Base-by-base conservation (phyloP, 2,329 filamentous ascomycete genomes). In the Trichoderma atroviride region DNA sequence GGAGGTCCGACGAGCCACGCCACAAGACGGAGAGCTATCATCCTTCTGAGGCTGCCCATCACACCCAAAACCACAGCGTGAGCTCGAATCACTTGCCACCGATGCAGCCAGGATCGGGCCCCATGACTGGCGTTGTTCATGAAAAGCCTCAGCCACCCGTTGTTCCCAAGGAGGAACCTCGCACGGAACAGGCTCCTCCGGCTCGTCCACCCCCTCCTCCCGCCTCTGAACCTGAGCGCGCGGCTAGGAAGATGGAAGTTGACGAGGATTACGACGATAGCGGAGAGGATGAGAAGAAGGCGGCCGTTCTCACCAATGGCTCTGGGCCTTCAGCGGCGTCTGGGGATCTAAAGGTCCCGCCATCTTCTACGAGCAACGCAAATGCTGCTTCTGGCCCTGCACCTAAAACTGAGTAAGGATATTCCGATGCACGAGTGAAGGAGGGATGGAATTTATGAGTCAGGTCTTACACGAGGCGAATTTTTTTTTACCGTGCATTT, bases 191-290 rank as follows among this genome's bases (percentile, higher is more conserved):
- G 67, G 77, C 82, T 27, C 77, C 81, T 24, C 77, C 81, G 50
- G 75, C 83, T 31, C 82, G 84, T 37, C 81, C 86, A 33, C 79
- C 85, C 2, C 83, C 86, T 27, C 82, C 85, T 31, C 82, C 85
- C 1, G 70, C 85, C 22, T 90, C 89, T 69, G 95, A 98, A 81
- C 92, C 94, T 11, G 89, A 92, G 79, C 83, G 89, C 65, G 94
- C 96, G 40, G 93, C 94, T 24, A 87, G 96, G 27, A 97, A 97
- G 80, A 96, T 99, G 89, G 95, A 98, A 7, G 92, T 98, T 24
- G 94, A 99, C 74, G 96, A 99, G 79, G 92, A 98, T 78, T 98
- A 99, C 76, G 95, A 98, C 78, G 95, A 98, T 76, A 95, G 94
- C 69, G 93, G 89, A 5, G 94, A 97, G 73, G 95, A 97, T 70